Conservation (phyloP, 2,329 filamentous ascomycete species). For the Stemphylium lycopersici region DNA sequence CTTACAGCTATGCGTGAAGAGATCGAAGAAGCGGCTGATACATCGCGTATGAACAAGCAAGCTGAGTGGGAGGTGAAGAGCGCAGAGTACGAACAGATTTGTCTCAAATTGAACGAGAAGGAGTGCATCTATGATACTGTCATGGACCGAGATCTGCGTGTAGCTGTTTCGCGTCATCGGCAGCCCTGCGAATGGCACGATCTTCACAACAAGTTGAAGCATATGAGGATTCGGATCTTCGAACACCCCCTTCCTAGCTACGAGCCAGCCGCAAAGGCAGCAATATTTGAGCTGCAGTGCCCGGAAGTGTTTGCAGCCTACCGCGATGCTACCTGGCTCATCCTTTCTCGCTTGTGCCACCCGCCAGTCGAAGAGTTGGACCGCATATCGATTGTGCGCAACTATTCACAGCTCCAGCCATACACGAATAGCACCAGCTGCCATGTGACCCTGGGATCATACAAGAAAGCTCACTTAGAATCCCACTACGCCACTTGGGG, state of each 20-base stretch:
- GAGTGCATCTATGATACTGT: slow-evolving; percentile 42
- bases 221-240: slow-evolving; percentile 55
- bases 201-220: slow-evolving; percentile 42
- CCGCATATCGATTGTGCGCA: slow-evolving; percentile 28
- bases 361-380: slow-evolving; percentile 3
- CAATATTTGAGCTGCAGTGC: slow-evolving; percentile 60
- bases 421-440: slow-evolving; percentile 21
- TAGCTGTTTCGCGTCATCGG: slow-evolving; percentile 14
- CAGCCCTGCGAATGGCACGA: slow-evolving; percentile 55
- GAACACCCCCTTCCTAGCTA: slow-evolving; percentile 58
- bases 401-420: slow-evolving; percentile 42
- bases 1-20: slow-evolving; percentile 39
- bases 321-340: slow-evolving; percentile 59
- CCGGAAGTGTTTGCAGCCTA: slow-evolving; percentile 57
- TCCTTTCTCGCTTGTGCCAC: slow-evolving; percentile 50
- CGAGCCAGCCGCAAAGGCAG: slow-evolving; percentile 46
- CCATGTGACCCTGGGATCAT: slow-evolving; percentile 52
- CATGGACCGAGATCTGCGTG: slow-evolving; percentile 15
- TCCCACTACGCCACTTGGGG: slow-evolving; percentile 56
- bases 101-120: slow-evolving; percentile 34
- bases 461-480: slow-evolving; percentile 53
- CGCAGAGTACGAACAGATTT: slow-evolving; percentile 6
- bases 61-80: slow-evolving; percentile 47
- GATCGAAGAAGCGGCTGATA: slow-evolving; percentile 46
- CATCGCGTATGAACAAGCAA: slow-evolving; percentile 44